Conservation (phyloP, 2,329 filamentous ascomycete genomes). For the Clarireedia sp. region DNA sequence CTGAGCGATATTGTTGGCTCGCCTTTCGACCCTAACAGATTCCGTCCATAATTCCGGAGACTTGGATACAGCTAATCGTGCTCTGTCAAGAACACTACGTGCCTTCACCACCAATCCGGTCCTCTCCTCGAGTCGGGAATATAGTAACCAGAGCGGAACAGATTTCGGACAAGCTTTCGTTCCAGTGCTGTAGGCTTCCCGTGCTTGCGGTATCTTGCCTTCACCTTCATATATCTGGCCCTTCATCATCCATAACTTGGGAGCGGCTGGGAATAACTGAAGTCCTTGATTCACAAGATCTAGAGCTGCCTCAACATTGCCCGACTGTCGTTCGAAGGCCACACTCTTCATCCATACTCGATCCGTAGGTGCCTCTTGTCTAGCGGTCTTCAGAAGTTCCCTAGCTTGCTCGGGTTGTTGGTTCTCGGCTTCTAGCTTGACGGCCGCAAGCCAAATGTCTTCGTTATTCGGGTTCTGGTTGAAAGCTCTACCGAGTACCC, state of each 20-base stretch:
- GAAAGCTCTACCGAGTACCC: slow-evolving; percentile 83
- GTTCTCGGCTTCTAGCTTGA: slow-evolving; percentile 92
- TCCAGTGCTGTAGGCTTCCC: slow-evolving; percentile 82
- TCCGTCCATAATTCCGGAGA: slow-evolving; percentile 83
- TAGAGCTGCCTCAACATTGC: slow-evolving; percentile 70
- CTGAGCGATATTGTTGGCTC: slow-evolving; percentile 73
- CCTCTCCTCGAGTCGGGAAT: slow-evolving; percentile 79
- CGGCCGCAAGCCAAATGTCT: slow-evolving; percentile 93
- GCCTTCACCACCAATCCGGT: slow-evolving; percentile 82
- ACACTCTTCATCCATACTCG: slow-evolving; percentile 96
- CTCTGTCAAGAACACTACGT: slow-evolving; percentile 85
- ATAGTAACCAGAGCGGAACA: slow-evolving; percentile 82
- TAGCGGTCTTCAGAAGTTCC: slow-evolving; percentile 71
- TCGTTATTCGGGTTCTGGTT: slow-evolving; percentile 94
- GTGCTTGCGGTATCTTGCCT: slow-evolving; percentile 71
- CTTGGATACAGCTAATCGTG: slow-evolving; percentile 79
- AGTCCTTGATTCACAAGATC: slow-evolving; percentile 82
- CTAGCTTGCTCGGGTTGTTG: slow-evolving; percentile 74
- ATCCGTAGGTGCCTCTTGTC: slow-evolving; percentile 85
- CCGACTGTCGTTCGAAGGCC: slow-evolving; percentile 81
- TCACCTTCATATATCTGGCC: slow-evolving; percentile 91
- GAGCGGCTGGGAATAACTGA: slow-evolving; percentile 72
- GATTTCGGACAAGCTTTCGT: slow-evolving; percentile 80
- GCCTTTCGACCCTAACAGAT: slow-evolving; percentile 84
- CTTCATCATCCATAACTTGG: slow-evolving; percentile 98